Conservation (phyloP, 208 protist genomes). For the Spongospora subterranea region DNA sequence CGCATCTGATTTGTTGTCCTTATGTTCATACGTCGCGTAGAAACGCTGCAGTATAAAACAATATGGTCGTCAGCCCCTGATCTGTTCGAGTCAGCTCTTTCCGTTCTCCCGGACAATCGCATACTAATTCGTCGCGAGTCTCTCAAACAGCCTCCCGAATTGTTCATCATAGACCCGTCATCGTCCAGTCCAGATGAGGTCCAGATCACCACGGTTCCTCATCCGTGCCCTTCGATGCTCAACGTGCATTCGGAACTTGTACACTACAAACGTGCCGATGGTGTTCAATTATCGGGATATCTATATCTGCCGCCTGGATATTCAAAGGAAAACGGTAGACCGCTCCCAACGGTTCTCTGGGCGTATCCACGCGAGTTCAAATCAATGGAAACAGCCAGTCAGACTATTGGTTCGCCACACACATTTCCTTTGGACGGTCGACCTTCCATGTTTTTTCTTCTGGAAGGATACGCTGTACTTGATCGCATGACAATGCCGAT, state of each 20-base stretch:
- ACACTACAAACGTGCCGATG: slow-evolving; percentile 32
- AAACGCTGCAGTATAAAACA: background rate
- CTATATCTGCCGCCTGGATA: slow-evolving; percentile 22
- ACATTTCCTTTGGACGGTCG: background rate
- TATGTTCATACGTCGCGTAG: background rate
- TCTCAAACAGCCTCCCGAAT: background rate
- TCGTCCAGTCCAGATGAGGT: background rate
- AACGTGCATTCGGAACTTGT: slow-evolving; percentile 22
- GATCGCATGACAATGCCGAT: slow-evolving; percentile 57
- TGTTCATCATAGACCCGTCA: background rate
- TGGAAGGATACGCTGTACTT: slow-evolving; percentile 53
- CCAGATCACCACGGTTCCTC: background rate
- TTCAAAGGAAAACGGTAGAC: background rate
- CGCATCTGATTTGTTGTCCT: slow-evolving; percentile 25
- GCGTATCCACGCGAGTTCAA: slow-evolving; percentile 55
- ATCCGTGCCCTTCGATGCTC: slow-evolving; percentile 20
- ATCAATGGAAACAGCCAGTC: slow-evolving; percentile 14
- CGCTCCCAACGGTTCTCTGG: slow-evolving; percentile 31
- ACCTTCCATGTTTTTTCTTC: slow-evolving; percentile 27
- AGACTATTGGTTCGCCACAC: slow-evolving; percentile 10
- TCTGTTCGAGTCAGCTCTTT: background rate
- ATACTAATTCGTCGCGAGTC: slow-evolving; percentile 26
- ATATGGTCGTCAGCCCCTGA: background rate
- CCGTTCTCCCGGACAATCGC: background rate
- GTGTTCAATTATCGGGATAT: slow-evolving; percentile 9